Percentiles rank a stretch among this genome's conserved stretches.
Evolutionary conservation across 768 basidiomycete genomes (phyloP).

Genomic region (Pulveroboletus ravenelii): DNA sequence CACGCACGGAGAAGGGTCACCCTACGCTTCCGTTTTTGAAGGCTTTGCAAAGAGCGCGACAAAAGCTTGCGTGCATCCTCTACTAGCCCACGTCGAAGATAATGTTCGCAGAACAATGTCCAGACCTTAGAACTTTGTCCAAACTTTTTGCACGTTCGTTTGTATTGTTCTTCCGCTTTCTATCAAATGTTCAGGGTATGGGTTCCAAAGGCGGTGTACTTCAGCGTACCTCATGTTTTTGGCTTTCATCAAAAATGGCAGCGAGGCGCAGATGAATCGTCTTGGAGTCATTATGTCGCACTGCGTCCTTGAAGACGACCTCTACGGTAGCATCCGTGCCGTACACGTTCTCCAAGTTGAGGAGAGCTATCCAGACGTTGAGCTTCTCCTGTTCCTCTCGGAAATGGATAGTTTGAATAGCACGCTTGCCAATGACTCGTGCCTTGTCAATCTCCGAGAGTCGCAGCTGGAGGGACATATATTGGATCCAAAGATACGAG

Average conservation of each 20-base stretch:
- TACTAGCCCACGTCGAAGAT: constrained; percentile 64
- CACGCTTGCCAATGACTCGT: constrained; percentile 78
- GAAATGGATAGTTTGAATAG: constrained; percentile 84
- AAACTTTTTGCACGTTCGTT: constrained; percentile 90
- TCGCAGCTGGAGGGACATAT: constrained; percentile 97
- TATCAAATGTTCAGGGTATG: constrained; percentile 29
- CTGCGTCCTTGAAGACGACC: constrained; percentile 83
- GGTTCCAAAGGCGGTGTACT: neutral
- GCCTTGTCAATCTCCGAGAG: constrained; percentile 97
- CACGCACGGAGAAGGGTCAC: constrained; percentile 26
- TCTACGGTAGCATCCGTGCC: constrained; percentile 82
- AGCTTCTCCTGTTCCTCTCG: constrained; percentile 94
- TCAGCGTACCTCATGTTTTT: constrained; percentile 66
- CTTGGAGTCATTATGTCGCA: constrained; percentile 87
- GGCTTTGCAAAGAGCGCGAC: constrained; percentile 81
- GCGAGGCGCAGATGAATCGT: constrained; percentile 83
- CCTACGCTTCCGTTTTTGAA: constrained; percentile 92
- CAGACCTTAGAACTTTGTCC: constrained; percentile 90
- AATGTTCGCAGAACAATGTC: constrained; percentile 83
- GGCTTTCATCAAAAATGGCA: constrained; percentile 76
- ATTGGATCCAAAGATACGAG: constrained; percentile 97
- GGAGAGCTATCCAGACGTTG: constrained; percentile 95
- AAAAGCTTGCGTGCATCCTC: constrained; percentile 84
- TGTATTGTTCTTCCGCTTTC: constrained; percentile 92
- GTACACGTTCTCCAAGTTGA: constrained; percentile 92